These are phyloP conservation scores for Sicyos baderoa DNA, from an alignment of 306 rosid genomes.

Conservation along the genomic window DNA sequence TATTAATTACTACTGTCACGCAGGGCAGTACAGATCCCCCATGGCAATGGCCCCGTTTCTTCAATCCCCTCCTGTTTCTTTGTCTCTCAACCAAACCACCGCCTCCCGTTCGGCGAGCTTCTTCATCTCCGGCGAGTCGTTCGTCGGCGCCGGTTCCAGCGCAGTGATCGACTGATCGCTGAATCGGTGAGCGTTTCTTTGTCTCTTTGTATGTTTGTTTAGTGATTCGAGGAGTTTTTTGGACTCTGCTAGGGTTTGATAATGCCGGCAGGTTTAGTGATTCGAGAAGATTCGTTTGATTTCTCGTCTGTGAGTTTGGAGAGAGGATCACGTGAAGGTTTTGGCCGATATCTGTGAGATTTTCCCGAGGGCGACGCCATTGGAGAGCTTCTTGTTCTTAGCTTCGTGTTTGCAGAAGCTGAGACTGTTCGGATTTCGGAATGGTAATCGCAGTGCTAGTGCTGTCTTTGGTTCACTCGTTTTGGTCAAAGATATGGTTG, in stretches of 20 bases:
- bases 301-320: slow-evolving; percentile 33
- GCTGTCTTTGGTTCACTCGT: not conserved
- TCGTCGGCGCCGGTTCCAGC: not conserved
- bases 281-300: slow-evolving; percentile 20
- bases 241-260: slow-evolving; percentile 12
- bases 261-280: slow-evolving; percentile 25
- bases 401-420: not conserved
- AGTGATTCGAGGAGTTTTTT: not conserved
- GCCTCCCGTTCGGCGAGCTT: no score
- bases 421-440: not conserved
- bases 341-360: slow-evolving; percentile 30
- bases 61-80: not conserved
- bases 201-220: no score
- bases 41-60: slow-evolving; percentile 9
- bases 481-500: not conserved
- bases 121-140: not conserved
- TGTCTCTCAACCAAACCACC: no score
- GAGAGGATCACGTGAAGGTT: slow-evolving; percentile 42
- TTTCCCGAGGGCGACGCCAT: slow-evolving; percentile 9
- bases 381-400: slow-evolving; percentile 11
- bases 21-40: not conserved
- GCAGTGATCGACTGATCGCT: not conserved
- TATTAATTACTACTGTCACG: slow-evolving; percentile 13
- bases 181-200: not conserved
- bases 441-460: not conserved